Evolutionary conservation across 345 rosid genomes (phyloP), one percentile per base, ranked within the genome.

Genomic region (Heritiera fomes): DNA sequence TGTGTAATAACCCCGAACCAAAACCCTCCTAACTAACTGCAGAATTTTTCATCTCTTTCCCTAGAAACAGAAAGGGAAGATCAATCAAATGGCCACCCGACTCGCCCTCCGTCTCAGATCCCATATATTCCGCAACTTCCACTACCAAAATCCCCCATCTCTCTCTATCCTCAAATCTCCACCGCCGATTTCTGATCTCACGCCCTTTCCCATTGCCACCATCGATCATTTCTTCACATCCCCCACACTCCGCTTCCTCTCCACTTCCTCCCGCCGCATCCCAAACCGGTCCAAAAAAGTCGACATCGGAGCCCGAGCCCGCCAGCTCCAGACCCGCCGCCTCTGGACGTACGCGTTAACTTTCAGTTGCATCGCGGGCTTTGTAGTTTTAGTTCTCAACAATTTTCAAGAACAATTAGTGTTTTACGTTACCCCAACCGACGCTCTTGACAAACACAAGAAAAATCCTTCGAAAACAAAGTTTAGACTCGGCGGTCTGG

Each of bases 321-420:
- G 99, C 40, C 98, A 92, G 86, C 90, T 95, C 82, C 99, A 95
- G 86, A 88, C 85, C 75, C 97, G 97, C 71, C 94, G 99, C n/a
- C 85, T 95, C 10, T 93, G 98, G 97, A 87, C 96, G 32, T 95
- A 93, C 84, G 97, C 95, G 1, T 78, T 95, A 15, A 87, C 98
- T 18, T 95, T 95, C 88, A 88, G 96, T 80, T 90, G 92, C 89
- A 79, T 91, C 75, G 97, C 97, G 0, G 98, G 97, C 2, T 95
- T 95, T 83, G 87, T 95, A 2, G 94, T 93, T 6, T 85, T 95
- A 73, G 99, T 91, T 13, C 88, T 95, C 14, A 92, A 88, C 80
- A 93, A 88, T 62, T 93, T 95, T 72, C 95, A 95, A 77, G 99
- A 95, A 30, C 96, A 95, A 60, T 79, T 95, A 20, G 98, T 92